These are phyloP conservation scores for Magnaporthales sp. DNA, from an alignment of 2,329 filamentous ascomycete genomes.

Conservation along the genomic window DNA sequence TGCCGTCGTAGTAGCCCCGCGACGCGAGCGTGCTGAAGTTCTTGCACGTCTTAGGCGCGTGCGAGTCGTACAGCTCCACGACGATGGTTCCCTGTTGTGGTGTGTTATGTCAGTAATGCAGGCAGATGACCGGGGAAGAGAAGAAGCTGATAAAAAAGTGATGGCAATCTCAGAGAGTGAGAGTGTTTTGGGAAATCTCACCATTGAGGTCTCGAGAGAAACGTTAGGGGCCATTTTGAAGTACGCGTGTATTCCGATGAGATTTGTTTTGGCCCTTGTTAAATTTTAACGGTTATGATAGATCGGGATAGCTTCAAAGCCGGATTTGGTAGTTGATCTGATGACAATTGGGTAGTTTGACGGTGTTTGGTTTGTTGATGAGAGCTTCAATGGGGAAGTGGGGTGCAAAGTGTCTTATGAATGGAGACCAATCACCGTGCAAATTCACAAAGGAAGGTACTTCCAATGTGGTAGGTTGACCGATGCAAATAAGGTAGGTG, in stretches of 20 bases:
- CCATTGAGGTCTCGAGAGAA: slow-evolving; percentile 5
- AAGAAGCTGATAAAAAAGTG: background rate
- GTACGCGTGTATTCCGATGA: background rate
- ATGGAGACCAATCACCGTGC: too few species aligned
- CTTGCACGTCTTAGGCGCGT: slow-evolving; percentile 81
- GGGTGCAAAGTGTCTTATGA: background rate
- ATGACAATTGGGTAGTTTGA: background rate
- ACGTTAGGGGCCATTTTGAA: slow-evolving; percentile 4
- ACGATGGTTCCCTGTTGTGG: slow-evolving; percentile 79
- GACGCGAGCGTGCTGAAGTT: slow-evolving; percentile 78
- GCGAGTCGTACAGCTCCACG: slow-evolving; percentile 80
- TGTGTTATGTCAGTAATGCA: slow-evolving; percentile 69
- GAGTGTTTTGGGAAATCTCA: background rate
- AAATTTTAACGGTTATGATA: background rate
- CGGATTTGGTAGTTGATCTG: background rate
- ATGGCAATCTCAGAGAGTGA: background rate
- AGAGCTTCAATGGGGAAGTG: background rate
- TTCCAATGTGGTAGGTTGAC: too few species aligned
- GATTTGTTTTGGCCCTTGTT: background rate
- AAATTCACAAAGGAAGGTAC: too few species aligned
- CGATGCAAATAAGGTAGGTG: too few species aligned
- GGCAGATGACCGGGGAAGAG: background rate
- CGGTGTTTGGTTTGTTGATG: background rate
- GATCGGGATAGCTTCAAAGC: background rate
- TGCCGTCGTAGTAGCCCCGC: slow-evolving; percentile 80